Evolutionary conservation across 805 yeast species (phyloP), one percentile per base, ranked within the genome.

Genomic region (Kazachstania martiniae): DNA sequence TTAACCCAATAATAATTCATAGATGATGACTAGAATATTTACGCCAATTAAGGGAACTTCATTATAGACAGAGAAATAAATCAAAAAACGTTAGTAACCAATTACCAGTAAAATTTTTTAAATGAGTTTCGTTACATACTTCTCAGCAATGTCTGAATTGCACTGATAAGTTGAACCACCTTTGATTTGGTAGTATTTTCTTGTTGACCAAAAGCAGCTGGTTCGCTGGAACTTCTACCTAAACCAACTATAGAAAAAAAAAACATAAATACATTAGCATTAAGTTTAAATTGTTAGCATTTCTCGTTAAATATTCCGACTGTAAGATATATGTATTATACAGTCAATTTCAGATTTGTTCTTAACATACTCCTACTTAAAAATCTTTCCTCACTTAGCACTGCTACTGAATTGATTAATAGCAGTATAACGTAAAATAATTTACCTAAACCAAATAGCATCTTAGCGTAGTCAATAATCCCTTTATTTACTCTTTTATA

Each of bases 321-420:
- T 28, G 36, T 33, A 32, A 22, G 18, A 9, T 23, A 18, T 8
- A 15, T 18, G 12, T 16, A n/a, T 27, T 12, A 12, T n/a, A n/a
- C n/a, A n/a, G n/a, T n/a, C n/a, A n/a, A n/a, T n/a, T n/a, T n/a
- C n/a, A n/a, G n/a, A n/a, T n/a, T n/a, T n/a, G n/a, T n/a, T n/a
- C 12, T 42, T 12, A 7, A 39, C 55, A 38, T 42, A 48, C 56
- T 70, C 58, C 94, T 63, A 46, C 76, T 75, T 37, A 82, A 62
- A 47, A 82, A 82, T 37, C 94, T 61, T 47, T 82, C 91, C 46
- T 82, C 93, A 51, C 80, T 79, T 32, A 82, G 66, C 22, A 82
- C 77, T 0, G 91, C 91, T 18, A 82, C 70, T 0, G 89, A 73
- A 53, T 82, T 82, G 29, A 80, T 69, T 35, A 80, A 58, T 24